Evolutionary conservation across 306 rosid genomes (phyloP).

Genomic region (Ziziphus jujuba): DNA sequence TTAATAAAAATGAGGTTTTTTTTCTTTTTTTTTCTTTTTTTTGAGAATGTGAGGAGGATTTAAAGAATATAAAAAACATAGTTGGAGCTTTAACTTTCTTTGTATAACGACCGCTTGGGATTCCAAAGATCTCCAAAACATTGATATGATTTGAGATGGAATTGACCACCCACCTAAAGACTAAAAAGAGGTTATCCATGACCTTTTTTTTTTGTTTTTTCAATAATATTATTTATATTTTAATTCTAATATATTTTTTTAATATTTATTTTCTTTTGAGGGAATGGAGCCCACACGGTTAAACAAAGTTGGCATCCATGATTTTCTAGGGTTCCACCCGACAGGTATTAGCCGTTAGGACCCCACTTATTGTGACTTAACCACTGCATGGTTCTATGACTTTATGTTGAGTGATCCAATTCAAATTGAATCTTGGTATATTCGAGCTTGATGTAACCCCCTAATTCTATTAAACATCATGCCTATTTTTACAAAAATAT

Average conservation of each 20-base stretch:
- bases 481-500: neutral
- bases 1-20: too few relatives aligned
- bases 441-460: constrained; percentile 33
- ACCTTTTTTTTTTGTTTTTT: constrained; percentile 23
- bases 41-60: neutral
- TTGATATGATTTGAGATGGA: constrained; percentile 67
- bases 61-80: constrained; percentile 5
- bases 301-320: constrained; percentile 76
- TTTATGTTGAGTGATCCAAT: constrained; percentile 18
- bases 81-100: constrained; percentile 34
- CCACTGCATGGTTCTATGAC: constrained; percentile 15
- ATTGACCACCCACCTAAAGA: constrained; percentile 82
- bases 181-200: constrained; percentile 35
- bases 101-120: constrained; percentile 66
- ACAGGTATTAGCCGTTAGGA: constrained; percentile 62
- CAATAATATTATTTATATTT: neutral
- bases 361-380: constrained; percentile 58
- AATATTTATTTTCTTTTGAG: constrained; percentile 14
- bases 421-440: constrained; percentile 29
- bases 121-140: constrained; percentile 57
- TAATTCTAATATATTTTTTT: constrained; percentile 25
- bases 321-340: constrained; percentile 49
- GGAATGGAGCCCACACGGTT: constrained; percentile 79
- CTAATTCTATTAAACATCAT: constrained; percentile 2
- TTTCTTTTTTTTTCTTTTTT: neutral